These are phyloP conservation scores for Coniochaeta hoffmannii DNA, from an alignment of 2,329 filamentous ascomycete genomes.

Conservation along the genomic window DNA sequence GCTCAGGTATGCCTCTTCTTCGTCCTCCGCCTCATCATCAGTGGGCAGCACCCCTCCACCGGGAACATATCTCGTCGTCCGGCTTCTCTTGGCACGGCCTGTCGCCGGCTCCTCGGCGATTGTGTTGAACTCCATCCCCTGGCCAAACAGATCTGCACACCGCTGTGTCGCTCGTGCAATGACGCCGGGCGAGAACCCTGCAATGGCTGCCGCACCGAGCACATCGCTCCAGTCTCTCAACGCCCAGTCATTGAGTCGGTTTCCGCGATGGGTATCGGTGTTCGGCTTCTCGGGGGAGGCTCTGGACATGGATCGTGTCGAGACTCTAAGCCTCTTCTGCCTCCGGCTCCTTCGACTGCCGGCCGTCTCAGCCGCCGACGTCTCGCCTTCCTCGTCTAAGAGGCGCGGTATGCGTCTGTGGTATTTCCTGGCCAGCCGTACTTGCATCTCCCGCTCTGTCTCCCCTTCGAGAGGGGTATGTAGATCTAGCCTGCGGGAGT, in stretches of 20 bases:
- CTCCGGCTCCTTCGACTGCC: background rate
- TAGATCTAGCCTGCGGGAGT: conserved; percentile 11
- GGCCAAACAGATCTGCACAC: conserved; percentile 68
- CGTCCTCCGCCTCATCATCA: background rate
- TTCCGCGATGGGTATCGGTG: conserved; percentile 4
- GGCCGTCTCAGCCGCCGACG: conserved; percentile 4
- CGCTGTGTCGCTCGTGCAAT: conserved; percentile 64
- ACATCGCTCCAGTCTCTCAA: conserved; percentile 81
- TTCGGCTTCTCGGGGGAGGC: background rate
- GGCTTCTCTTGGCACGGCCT: background rate
- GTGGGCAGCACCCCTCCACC: conserved; percentile 12
- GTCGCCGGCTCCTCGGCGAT: conserved; percentile 24
- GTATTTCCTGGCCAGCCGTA: conserved; percentile 23
- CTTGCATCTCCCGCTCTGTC: conserved; percentile 25
- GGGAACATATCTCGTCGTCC: conserved; percentile 19
- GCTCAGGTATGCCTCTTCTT: background rate
- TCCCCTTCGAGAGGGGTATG: conserved; percentile 17
- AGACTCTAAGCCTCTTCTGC: conserved; percentile 6
- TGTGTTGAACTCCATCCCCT: conserved; percentile 59
- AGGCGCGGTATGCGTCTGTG: conserved; percentile 31
- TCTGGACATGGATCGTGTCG: background rate
- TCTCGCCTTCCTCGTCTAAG: conserved; percentile 27
- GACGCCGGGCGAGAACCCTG: conserved; percentile 58
- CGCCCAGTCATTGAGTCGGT: conserved; percentile 21
- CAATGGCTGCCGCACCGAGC: conserved; percentile 67